Evolutionary conservation across 148 eudicot species (phyloP).

Genomic region (Diospyros lotus): DNA sequence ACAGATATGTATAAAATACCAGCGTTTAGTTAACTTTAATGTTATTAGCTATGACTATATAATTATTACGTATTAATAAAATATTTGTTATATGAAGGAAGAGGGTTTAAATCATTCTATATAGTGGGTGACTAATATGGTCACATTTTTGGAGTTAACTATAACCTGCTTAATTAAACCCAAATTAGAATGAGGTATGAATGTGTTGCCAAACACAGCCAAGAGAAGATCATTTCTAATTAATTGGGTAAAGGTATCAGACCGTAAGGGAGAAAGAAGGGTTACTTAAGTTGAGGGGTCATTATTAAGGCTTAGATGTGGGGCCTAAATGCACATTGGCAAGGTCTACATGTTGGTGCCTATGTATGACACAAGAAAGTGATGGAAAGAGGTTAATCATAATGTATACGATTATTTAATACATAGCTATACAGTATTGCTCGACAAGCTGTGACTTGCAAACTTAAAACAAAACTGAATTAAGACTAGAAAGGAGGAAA

Average conservation of each 20-base stretch:
- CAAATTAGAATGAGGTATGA: too few relatives aligned
- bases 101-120: too few relatives aligned
- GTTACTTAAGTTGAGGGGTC: constrained; percentile 4
- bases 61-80: too few relatives aligned
- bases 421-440: constrained; percentile 31
- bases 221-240: background rate
- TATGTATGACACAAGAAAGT: constrained; percentile 39
- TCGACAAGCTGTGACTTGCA: constrained; percentile 58
- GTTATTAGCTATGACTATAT: too few relatives aligned
- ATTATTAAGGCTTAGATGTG: constrained; percentile 19
- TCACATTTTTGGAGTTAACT: too few relatives aligned
- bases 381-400: constrained; percentile 26
- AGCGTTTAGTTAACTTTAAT: too few relatives aligned
- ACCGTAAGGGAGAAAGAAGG: background rate
- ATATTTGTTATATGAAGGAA: too few relatives aligned
- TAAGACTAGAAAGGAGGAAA: background rate
- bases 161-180: too few relatives aligned
- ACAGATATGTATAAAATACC: too few relatives aligned
- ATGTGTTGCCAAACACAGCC: background rate
- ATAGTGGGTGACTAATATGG: too few relatives aligned
- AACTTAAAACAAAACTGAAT: constrained; percentile 26
- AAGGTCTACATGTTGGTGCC: constrained; percentile 43
- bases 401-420: constrained; percentile 16
- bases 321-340: constrained; percentile 30
- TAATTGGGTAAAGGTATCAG: background rate